phyloP scores from a whole-genome alignment of 1,284 basidiomycete genomes.

The Irpex lacteus region DNA sequence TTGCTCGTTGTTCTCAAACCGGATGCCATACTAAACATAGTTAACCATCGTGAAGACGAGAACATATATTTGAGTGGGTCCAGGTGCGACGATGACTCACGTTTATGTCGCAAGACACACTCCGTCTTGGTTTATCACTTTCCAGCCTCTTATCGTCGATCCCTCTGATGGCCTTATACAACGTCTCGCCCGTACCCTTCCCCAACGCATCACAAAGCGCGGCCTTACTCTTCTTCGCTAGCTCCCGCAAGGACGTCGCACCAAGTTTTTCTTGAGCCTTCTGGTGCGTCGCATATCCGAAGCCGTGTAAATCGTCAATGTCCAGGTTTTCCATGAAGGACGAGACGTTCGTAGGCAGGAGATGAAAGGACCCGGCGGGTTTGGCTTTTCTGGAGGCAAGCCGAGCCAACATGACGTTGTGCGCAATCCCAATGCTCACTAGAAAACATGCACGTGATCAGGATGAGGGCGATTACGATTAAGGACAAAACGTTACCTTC shows the following conservation, averaged over 20 bases:
- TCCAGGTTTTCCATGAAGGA: slow-evolving; percentile 73
- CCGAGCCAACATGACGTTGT: slow-evolving; percentile 90
- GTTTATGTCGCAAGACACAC: slow-evolving; percentile 90
- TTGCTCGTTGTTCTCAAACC: slow-evolving; percentile 82
- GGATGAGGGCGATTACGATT: neutral
- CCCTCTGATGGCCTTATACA: slow-evolving; percentile 84
- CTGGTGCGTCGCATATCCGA: slow-evolving; percentile 72
- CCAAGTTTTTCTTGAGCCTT: slow-evolving; percentile 80
- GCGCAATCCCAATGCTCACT: slow-evolving; percentile 91
- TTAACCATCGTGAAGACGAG: slow-evolving; percentile 15
- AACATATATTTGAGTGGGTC: too few relatives aligned
- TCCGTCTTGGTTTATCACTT: slow-evolving; percentile 81
- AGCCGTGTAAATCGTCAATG: slow-evolving; percentile 86
- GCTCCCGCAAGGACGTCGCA: slow-evolving; percentile 66
- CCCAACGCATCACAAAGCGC: slow-evolving; percentile 76
- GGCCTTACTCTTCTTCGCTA: slow-evolving; percentile 58
- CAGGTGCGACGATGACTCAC: slow-evolving; percentile 45
- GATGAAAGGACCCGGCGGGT: slow-evolving; percentile 82
- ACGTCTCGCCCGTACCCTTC: slow-evolving; percentile 77
- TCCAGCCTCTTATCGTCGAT: slow-evolving; percentile 80
- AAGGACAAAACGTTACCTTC: slow-evolving; percentile 53
- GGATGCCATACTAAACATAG: slow-evolving; percentile 81
- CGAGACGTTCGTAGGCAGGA: slow-evolving; percentile 52
- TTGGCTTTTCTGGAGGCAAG: slow-evolving; percentile 92
- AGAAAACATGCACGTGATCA: neutral